Evolutionary conservation across 345 rosid genomes (phyloP), one percentile per base, ranked within the genome.

Genomic region (Syzygium jambos): DNA sequence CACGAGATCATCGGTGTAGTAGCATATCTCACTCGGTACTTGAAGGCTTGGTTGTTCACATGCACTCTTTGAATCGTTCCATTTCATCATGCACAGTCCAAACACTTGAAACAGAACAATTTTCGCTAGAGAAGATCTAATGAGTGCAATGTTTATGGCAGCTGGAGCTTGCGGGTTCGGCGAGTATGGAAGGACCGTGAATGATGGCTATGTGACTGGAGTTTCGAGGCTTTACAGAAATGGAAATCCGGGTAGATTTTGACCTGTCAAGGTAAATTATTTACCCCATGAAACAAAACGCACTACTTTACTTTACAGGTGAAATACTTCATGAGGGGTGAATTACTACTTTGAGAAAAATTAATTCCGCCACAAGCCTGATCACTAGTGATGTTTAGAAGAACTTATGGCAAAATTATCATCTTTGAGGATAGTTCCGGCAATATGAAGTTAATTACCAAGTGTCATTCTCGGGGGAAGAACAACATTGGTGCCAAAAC

Each of bases 81-180:
- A 73, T 38, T 17, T 73, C 49, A 73, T 73, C 43, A 17, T 30
- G n/a, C 59, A 2, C 85, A 52, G 51, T 13, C 52, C 11, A 11
- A 25, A 83, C 55, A 46, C 10, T 83, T 5, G 23, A 25, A 27
- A 83, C 38, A 49, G 85, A 25, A 49, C 30, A 25, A 13, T 25
- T 83, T 49, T 83, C 25, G 85, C 55, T 49, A 14, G 52, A 52
- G 57, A 87, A 38, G 10, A 43, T 27, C 30, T 56, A 57, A 54
- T 16, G 34, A 56, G 9, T 21, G 52, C 27, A 49, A n/a, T 15
- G 16, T 34, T 27, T 86, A 49, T n/a, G 25, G 83, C 88, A 97
- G 99, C 87, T 87, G 98, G 99, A 88, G 97, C 96, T 84, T 95
- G 99, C 87, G 99, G 99, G 27, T 96, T 85, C 89, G 98, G 97